Evolutionary conservation across 2,329 filamentous ascomycete species (phyloP), one percentile per base, ranked within the genome.

Genomic region (Penicillium occitanis): DNA sequence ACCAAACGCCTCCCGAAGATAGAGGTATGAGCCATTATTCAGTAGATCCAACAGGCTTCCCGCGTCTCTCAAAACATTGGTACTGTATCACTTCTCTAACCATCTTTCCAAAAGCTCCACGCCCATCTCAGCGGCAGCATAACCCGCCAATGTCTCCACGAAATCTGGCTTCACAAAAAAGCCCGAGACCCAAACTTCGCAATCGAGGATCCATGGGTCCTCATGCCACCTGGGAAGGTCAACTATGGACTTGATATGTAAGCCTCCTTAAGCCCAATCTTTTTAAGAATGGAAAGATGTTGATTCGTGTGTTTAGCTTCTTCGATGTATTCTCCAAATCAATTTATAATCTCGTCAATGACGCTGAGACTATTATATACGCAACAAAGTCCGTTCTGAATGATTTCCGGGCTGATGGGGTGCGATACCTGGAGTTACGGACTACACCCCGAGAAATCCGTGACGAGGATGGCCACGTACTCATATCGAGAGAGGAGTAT

Each of bases 111-210:
- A n/a, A n/a, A 93, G 89, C 85, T 94, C 63, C 91, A 95, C 72
- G 91, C 91, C 68, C 91, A 95, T 77, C 83, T 95, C 53, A 91
- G 88, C 48, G 91, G 91, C 63, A 92, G 90, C 76, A 91, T 95
- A 75, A 90, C 86, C 73, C 86, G 89, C 37, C 80, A 87, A 71
- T 89, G 87, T 68, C 86, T 95, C 1, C 90, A 92, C 73, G 85
- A 91, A 44, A 87, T 94, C 73, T 95, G 91, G 91, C 71, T 80
- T 58, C 76, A 76, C 64, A 91, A 88, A 74, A 86, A 85, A 66
- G 42, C 40, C 2, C 78, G 74, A 22, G 77, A 84, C 7, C 80
- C 83, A 4, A 73, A 81, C 25, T 84, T 87, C 2, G 74, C 82
- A 10, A 79, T 93, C 0, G 82, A 87, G 60, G 91, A 95, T 72